phyloP scores from a whole-genome alignment of 805 yeast genomes.

The Ogataea ganodermae region DNA sequence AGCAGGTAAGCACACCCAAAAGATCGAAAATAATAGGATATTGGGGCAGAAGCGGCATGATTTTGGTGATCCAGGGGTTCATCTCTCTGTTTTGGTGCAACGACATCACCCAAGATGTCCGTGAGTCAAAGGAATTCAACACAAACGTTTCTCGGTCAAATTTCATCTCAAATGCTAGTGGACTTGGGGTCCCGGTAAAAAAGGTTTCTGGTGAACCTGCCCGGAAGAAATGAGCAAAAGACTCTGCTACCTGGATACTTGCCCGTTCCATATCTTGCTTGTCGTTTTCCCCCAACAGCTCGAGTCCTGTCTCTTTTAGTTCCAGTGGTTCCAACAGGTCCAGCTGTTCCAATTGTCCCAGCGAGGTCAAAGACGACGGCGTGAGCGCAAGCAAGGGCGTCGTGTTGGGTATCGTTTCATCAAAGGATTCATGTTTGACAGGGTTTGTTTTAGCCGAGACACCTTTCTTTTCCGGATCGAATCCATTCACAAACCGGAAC shows the following conservation, averaged over 20 bases:
- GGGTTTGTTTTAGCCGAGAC: no score
- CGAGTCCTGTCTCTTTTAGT: not conserved
- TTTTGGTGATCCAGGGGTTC: constrained; percentile 21
- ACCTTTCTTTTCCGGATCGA: constrained; percentile 3
- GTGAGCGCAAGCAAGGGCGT: not conserved
- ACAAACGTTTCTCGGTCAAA: constrained; percentile 14
- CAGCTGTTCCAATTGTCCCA: constrained; percentile 1
- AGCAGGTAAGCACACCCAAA: constrained; percentile 19
- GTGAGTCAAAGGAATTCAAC: constrained; percentile 15
- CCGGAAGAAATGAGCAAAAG: not conserved
- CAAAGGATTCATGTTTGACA: not conserved
- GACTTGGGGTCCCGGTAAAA: not conserved
- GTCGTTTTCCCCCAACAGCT: not conserved
- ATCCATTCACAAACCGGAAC: not conserved
- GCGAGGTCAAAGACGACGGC: not conserved
- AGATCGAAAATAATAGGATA: constrained; percentile 20
- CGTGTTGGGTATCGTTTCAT: not conserved
- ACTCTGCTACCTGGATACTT: not conserved
- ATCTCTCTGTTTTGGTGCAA: constrained; percentile 5
- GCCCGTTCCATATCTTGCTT: not conserved
- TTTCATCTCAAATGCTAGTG: not conserved
- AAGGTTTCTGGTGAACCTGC: not conserved
- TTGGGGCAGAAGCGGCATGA: constrained; percentile 12
- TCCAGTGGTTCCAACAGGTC: not conserved
- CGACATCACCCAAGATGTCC: constrained; percentile 18